A percentile compares a stretch with the other conserved stretches of the same genome.
Conservation (phyloP, 2,329 filamentous ascomycete species). For the Ceratocystis alfenasii region DNA sequence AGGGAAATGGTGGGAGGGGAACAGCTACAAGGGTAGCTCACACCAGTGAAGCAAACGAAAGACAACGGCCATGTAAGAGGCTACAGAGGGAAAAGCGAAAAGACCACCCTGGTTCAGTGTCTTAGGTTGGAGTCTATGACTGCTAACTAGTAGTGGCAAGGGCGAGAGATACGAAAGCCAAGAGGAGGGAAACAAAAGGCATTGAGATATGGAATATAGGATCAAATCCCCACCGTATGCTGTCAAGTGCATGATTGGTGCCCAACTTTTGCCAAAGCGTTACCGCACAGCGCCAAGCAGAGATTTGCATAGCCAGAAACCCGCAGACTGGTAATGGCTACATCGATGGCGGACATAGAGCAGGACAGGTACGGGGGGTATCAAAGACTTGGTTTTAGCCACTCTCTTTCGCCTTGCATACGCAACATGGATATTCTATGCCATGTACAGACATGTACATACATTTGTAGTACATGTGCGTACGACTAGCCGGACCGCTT, state of each 20-base stretch:
- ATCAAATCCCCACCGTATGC: not conserved
- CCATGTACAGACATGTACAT: not conserved
- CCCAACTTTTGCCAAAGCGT: conserved; percentile 1
- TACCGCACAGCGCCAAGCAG: not conserved
- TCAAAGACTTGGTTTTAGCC: not conserved
- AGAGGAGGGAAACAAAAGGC: not conserved
- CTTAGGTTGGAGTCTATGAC: no score
- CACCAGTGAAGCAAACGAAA: not conserved
- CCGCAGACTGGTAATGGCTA: conserved; percentile 1
- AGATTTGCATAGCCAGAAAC: not conserved
- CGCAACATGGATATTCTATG: not conserved
- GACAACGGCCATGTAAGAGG: not conserved
- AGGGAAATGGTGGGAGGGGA: not conserved
- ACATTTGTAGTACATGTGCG: not conserved
- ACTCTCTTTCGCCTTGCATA: not conserved
- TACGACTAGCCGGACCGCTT: no score
- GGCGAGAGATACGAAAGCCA: not conserved
- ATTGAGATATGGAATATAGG: not conserved
- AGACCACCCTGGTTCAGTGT: not conserved
- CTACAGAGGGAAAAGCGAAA: conserved; percentile 1
- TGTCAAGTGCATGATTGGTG: conserved; percentile 9
- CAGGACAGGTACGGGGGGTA: not conserved
- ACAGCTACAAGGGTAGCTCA: not conserved
- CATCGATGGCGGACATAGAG: not conserved
- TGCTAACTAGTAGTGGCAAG: not conserved